Evolutionary conservation across 2,329 filamentous ascomycete genomes (phyloP).

Genomic region (Ustilaginoidea virens): DNA sequence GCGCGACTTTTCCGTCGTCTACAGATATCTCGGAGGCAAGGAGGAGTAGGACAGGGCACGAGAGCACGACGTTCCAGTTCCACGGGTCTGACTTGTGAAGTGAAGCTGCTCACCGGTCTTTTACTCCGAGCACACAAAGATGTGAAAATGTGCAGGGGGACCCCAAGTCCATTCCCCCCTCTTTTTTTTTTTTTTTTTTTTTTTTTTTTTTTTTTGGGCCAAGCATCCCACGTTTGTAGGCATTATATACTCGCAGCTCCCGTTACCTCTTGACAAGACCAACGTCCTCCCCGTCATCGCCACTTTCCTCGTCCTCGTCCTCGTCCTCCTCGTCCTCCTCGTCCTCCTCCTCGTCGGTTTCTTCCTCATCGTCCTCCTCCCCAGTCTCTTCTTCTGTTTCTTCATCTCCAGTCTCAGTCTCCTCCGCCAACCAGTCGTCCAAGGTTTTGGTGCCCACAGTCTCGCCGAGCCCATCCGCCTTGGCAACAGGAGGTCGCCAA

Average conservation of each 20-base stretch:
- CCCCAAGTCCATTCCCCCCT: too few relatives aligned
- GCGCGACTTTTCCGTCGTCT: conserved; percentile 70
- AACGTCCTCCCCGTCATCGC: conserved; percentile 36
- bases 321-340: conserved; percentile 37
- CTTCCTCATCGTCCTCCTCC: conserved; percentile 30
- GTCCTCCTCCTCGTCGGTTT: conserved; percentile 34
- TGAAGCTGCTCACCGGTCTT: too few relatives aligned
- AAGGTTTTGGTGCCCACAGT: conserved; percentile 56
- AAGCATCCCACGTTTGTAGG: too few relatives aligned
- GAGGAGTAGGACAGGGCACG: conserved; percentile 13
- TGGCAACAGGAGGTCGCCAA: conserved; percentile 20
- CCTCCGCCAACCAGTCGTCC: conserved; percentile 83
- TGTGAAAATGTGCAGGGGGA: too few relatives aligned
- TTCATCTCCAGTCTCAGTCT: conserved; percentile 41
- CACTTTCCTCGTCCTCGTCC: conserved; percentile 28
- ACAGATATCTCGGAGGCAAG: conserved; percentile 49
- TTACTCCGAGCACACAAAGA: too few relatives aligned
- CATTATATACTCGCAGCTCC: background rate
- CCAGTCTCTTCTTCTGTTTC: conserved; percentile 37
- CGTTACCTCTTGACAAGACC: conserved; percentile 24
- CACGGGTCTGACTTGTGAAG: too few relatives aligned
- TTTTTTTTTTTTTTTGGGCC: too few relatives aligned
- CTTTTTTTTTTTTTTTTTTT: conserved; percentile 27
- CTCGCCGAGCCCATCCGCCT: conserved; percentile 36
- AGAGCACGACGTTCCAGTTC: background rate